A percentile compares a stretch with the other conserved stretches of the same genome.
Conservation (phyloP, 345 rosid species). For the Ceriops zippeliana region DNA sequence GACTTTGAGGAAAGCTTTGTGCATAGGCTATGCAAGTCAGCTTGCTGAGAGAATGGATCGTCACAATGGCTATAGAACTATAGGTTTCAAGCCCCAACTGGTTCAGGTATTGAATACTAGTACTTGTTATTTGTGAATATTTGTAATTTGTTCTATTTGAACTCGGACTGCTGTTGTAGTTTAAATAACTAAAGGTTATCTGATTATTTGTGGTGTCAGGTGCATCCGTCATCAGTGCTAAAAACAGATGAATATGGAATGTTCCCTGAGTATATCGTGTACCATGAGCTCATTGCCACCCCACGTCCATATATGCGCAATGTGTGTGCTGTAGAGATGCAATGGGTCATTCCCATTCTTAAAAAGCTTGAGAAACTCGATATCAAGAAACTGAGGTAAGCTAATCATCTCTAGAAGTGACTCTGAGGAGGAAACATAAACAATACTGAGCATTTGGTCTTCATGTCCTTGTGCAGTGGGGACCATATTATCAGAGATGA, state of each 20-base stretch:
- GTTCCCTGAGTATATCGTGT: conserved; percentile 69
- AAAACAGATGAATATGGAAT: conserved; percentile 64
- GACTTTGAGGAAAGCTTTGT: conserved; percentile 81
- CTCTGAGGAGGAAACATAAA: neutral
- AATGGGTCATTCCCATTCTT: conserved; percentile 65
- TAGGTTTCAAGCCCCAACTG: conserved; percentile 71
- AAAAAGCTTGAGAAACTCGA: conserved; percentile 66
- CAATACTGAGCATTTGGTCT: neutral
- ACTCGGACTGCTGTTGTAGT: neutral
- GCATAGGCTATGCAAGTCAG: conserved; percentile 75
- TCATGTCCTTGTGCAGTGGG: conserved; percentile 39
- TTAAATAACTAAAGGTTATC: neutral
- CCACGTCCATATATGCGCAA: conserved; percentile 81
- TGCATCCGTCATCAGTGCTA: conserved; percentile 81
- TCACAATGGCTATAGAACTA: conserved; percentile 81
- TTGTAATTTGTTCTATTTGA: neutral
- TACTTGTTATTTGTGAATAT: neutral
- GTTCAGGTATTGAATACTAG: conserved; percentile 57
- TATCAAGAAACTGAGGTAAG: conserved; percentile 69
- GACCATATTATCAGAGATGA: conserved; percentile 36
- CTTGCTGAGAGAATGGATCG: conserved; percentile 89
- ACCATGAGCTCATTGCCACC: conserved; percentile 80
- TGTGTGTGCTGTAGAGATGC: conserved; percentile 63
- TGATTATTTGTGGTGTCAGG: conserved; percentile 37
- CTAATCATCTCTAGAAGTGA: neutral